Base-by-base conservation (phyloP, 1,139 yeast genomes). In the Magnusiomyces suaveolens region DNA sequence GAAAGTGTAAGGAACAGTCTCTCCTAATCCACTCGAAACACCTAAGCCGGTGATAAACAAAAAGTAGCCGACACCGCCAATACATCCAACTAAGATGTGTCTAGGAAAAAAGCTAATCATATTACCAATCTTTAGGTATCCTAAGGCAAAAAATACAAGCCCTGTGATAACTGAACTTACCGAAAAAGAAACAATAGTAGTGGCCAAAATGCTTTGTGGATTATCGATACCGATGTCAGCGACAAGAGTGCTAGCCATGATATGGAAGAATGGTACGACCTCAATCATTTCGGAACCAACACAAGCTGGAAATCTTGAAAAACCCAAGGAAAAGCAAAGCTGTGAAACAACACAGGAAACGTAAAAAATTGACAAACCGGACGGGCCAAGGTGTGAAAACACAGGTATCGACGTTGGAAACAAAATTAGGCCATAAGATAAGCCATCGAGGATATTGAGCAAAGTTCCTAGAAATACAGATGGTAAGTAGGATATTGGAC, bases 271-370 rank as follows among this genome's bases (percentile, higher is more conserved):
- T 1, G 98, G 98, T 0, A 97, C 95, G 23, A 92, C 90, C 69
- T 92, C 98, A 61, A 92, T 92, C 98, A 92, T 92, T 71, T 92
- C 98, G 2, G 96, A 87, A 0, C 98, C 98, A 52, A 90, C 83
- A 10, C 96, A 96, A 8, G 92, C 80, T 59, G 81, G 82, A 71
- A 92, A 92, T 3, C 88, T 86, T 14, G 96, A 87, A 1, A 95
- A 95, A 21, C 98, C 98, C 32, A 86, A 70, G 0, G 97, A 89
- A 66, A 80, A 90, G 2, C 88, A 86, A 60, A 89, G 72, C 66
- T 92, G 98, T 0, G 96, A 86, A 0, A 90, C 79, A 29, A 92
- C 79, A 53, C 96, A 87, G 6, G 96, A 87, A 48, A 92, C 79
- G 69, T 92, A 92, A 68, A 92, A 92, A 95, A 92, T 87, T 2